phyloP scores from a whole-genome alignment of 2,329 filamentous ascomycete genomes.

The Ceratocystis cacaofunesta region DNA sequence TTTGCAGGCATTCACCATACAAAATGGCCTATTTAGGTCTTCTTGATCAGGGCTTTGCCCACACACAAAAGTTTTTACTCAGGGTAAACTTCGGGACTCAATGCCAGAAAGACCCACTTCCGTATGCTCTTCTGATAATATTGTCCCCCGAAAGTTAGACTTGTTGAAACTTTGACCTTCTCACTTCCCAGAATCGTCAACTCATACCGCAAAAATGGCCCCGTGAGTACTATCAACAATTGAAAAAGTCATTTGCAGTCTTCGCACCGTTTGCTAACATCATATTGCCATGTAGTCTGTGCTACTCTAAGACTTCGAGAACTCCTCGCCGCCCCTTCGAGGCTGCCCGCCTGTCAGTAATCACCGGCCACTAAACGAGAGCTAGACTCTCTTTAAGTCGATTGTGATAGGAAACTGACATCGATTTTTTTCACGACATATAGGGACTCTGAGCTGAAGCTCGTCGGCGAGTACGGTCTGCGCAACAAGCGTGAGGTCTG shows the following conservation, averaged over 20 bases:
- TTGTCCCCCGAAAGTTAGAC: constrained; percentile 11
- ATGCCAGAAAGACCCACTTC: background rate
- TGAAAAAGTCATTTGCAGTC: background rate
- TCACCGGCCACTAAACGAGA: constrained; percentile 91
- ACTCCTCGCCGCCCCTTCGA: constrained; percentile 96
- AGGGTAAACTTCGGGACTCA: constrained; percentile 15
- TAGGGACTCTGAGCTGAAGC: constrained; percentile 99
- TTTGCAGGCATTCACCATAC: constrained; percentile 5
- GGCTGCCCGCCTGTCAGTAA: constrained; percentile 98
- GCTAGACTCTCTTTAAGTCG: constrained; percentile 97
- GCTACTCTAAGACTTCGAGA: constrained; percentile 99
- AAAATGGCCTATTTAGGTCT: constrained; percentile 11
- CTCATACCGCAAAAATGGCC: constrained; percentile 28
- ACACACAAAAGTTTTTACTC: constrained; percentile 14
- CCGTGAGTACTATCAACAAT: constrained; percentile 24
- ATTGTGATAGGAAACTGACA: constrained; percentile 60
- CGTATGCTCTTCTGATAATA: background rate
- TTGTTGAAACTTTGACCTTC: constrained; percentile 17
- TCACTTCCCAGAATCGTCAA: constrained; percentile 19
- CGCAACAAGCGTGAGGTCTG: constrained; percentile 99
- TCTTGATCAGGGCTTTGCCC: constrained; percentile 16
- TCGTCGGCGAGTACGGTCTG: constrained; percentile 98
- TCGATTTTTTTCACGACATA: constrained; percentile 26
- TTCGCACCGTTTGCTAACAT: constrained; percentile 17
- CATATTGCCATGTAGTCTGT: constrained; percentile 18